Base-by-base conservation (phyloP, 139 green algal genomes). In the Micractinium conductrix region DNA sequence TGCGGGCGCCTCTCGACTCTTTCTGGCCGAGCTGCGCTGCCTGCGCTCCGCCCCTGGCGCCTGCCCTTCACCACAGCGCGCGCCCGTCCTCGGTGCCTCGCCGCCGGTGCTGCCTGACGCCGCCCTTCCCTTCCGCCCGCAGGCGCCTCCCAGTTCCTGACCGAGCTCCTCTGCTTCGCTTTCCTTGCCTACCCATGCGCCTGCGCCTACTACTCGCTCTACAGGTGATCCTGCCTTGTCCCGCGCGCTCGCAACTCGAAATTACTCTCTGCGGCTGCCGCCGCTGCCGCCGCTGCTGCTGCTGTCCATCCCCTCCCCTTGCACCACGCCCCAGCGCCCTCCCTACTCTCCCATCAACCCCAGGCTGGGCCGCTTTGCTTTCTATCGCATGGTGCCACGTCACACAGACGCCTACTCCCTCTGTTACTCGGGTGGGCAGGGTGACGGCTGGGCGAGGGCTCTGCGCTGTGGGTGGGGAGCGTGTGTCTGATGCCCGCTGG, bases 371-470 rank as follows among this genome's bases (percentile, higher is more conserved):
- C 80, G 80, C 12, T 92, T 92, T 83, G 84, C 78, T 44, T 93
- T 93, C 75, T 94, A 93, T 74, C 69, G 91, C 44, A 81, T 94
- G 69, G 88, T 94, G 2, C 91, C 91, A 8, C 60, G 86, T 58
- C 91, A 94, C 84, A 94, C 91, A 0, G 62, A 85, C 48, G 48
- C 88, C 35, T 92, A 92, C 86, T 92, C 86, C n/a, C 84, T 94
- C 50, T 88, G 91, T 24, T 89, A 86, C 67, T 92, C 93, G 48
- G 74, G 74, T 63, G 72, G 12, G 30, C 30, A n/a, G n/a, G n/a
- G n/a, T 63, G 17, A 17, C 21, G 17, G 53, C 53, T 30, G 53
- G 53, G 53, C 17, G 21, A 63, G 21, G 53, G n/a, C n/a, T n/a
- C n/a, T n/a, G n/a, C n/a, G n/a, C n/a, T n/a, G n/a, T n/a, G n/a